Evolutionary conservation across 352 stramenopile species (phyloP).

Genomic region (Elongisporangium anandrum): DNA sequence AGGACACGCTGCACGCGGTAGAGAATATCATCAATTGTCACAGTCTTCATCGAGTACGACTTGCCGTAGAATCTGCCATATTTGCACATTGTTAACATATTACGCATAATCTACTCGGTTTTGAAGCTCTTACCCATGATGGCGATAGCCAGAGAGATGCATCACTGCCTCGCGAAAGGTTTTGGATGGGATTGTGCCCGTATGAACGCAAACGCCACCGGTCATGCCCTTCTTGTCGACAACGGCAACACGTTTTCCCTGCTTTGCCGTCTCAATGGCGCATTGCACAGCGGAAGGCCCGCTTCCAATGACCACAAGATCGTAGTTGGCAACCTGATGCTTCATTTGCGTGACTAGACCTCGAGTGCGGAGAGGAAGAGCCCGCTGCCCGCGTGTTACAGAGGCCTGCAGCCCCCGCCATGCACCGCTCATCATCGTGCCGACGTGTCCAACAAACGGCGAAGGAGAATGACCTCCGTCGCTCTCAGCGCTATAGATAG

Average conservation of each 20-base stretch:
- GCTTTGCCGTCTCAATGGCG: constrained; percentile 82
- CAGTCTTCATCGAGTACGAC: constrained; percentile 77
- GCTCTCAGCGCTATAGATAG: background rate
- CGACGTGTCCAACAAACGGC: background rate
- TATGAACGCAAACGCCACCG: constrained; percentile 82
- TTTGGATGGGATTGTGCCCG: constrained; percentile 84
- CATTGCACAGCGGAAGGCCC: constrained; percentile 84
- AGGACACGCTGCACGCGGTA: constrained; percentile 79
- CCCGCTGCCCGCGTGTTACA: background rate
- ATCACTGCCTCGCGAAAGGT: constrained; percentile 90
- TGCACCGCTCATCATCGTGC: background rate
- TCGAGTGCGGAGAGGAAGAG: background rate
- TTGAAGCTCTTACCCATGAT: constrained; percentile 48
- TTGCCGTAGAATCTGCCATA: constrained; percentile 68
- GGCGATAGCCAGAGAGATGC: constrained; percentile 86
- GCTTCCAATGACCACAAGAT: constrained; percentile 87
- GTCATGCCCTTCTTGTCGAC: constrained; percentile 64
- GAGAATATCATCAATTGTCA: constrained; percentile 84
- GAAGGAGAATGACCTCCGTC: background rate
- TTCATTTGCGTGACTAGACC: constrained; percentile 13
- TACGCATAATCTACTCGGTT: background rate
- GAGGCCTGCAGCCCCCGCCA: background rate
- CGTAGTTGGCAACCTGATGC: constrained; percentile 51
- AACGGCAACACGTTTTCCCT: constrained; percentile 71
- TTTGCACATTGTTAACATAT: background rate